These are phyloP conservation scores for Capsicum baccatum DNA, from an alignment of 257 asterid genomes.

Conservation along the genomic window DNA sequence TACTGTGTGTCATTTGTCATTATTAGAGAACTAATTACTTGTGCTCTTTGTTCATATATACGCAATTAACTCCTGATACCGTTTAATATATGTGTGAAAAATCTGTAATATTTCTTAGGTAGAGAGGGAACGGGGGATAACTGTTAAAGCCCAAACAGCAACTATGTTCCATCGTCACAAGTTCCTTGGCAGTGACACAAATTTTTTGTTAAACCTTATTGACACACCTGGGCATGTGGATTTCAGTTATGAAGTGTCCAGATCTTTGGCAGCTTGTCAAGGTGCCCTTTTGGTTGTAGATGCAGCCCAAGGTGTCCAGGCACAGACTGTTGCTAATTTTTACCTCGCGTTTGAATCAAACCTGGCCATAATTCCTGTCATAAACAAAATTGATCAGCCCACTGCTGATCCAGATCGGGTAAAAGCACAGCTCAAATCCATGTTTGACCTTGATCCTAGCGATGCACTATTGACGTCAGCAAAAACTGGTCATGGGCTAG, in stretches of 20 bases:
- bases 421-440: conserved; percentile 87
- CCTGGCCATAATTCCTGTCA: conserved; percentile 79
- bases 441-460: conserved; percentile 88
- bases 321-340: conserved; percentile 97
- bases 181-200: conserved; percentile 56
- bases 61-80: conserved; percentile 11
- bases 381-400: conserved; percentile 97
- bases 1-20: conserved; percentile 15
- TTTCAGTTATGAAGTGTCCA: conserved; percentile 93
- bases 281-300: conserved; percentile 97
- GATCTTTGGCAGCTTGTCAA: conserved; percentile 99
- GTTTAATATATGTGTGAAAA: neutral
- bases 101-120: conserved; percentile 60
- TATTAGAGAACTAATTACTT: conserved; percentile 5
- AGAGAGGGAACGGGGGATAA: conserved; percentile 96
- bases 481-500: conserved; percentile 91
- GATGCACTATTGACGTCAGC: conserved; percentile 90
- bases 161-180: conserved; percentile 92
- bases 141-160: conserved; percentile 98
- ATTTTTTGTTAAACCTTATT: conserved; percentile 74
- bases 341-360: conserved; percentile 94
- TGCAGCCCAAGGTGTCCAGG: conserved; percentile 99
- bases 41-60: conserved; percentile 27
- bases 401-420: conserved; percentile 98
- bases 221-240: conserved; percentile 99